Evolutionary conservation across 2,329 filamentous ascomycete species (phyloP).

Genomic region (Aurifilum marmelostoma): DNA sequence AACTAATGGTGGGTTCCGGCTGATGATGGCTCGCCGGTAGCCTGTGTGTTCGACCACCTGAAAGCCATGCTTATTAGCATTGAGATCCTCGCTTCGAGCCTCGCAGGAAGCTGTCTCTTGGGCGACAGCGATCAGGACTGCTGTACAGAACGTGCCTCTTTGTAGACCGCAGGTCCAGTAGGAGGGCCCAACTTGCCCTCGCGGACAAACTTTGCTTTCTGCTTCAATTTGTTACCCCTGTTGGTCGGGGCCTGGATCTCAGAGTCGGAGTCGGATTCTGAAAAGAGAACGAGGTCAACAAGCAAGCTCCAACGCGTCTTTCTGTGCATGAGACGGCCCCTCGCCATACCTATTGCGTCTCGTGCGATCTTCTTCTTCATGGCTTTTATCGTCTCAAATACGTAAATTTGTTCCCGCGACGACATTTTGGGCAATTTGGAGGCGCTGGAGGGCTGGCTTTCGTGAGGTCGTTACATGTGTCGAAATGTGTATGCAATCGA

Average conservation of each 20-base stretch:
- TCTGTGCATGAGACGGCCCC: slow-evolving; percentile 1
- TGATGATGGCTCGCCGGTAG: slow-evolving; percentile 72
- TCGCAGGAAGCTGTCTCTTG: slow-evolving; percentile 8
- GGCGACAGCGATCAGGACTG: background rate
- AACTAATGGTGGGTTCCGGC: slow-evolving; percentile 70
- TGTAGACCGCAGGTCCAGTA: slow-evolving; percentile 69
- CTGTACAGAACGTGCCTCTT: slow-evolving; percentile 59
- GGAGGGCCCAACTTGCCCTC: slow-evolving; percentile 70
- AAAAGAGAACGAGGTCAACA: slow-evolving; percentile 30
- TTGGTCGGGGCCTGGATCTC: slow-evolving; percentile 71
- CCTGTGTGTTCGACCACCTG: slow-evolving; percentile 76
- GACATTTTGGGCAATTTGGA: slow-evolving; percentile 46
- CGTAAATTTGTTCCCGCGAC: slow-evolving; percentile 60
- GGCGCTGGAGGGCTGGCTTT: background rate
- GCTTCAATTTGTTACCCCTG: slow-evolving; percentile 79
- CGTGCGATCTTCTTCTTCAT: slow-evolving; percentile 71
- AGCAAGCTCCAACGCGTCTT: background rate
- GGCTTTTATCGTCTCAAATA: slow-evolving; percentile 67
- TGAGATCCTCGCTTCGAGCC: slow-evolving; percentile 22
- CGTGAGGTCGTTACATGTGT: background rate
- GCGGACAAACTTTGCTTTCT: slow-evolving; percentile 70
- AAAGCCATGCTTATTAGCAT: slow-evolving; percentile 34
- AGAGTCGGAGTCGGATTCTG: slow-evolving; percentile 80
- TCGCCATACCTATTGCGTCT: slow-evolving; percentile 59
- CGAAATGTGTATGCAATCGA: background rate